Base-by-base conservation (phyloP, 306 rosid genomes). In the Citrullus colocynthis region DNA sequence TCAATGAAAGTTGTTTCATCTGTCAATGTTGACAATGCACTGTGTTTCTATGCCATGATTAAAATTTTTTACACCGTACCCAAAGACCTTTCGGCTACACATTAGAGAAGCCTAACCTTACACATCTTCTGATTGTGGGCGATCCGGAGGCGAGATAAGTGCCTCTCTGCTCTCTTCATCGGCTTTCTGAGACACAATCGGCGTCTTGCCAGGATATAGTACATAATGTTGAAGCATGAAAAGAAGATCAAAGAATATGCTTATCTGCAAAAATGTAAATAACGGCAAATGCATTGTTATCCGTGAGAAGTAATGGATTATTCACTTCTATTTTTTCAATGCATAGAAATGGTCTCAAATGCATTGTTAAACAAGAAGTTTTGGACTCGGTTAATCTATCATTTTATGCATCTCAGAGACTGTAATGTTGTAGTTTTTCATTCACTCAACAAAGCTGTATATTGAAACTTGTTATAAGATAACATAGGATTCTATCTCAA, bases 141-240 rank as follows among this genome's bases (percentile, higher is more conserved):
- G 72, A 74, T 78, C 80, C 0, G 83, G 74, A 54, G 91, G 67
- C 70, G 84, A 77, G n/a, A 81, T 65, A 14, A 93, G 85, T 17
- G 88, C 84, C 63, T 91, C 84, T 14, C 21, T 77, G 60, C 75
- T 72, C 77, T 86, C 90, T n/a, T 80, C 77, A 60, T 59, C 67
- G 54, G 7, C 64, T 79, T 80, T 83, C 8, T 76, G 7, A 75
- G 85, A 44, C 69, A 78, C 54, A 72, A 64, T 41, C 3, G 74
- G 75, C 41, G 65, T 85, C 58, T 76, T 80, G 8, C 20, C 63
- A 18, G 90, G 91, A 82, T 93, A 93, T 51, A 91, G 79, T 74
- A 91, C 75, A 75, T 79, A 93, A 81, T 88, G 97, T 83, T 93
- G 98, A 51, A 61, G 44, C 79, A 91, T 86, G 89, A 93, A 93